Evolutionary conservation across 2,329 filamentous ascomycete species (phyloP).

Genomic region (Trichoderma hamatum): DNA sequence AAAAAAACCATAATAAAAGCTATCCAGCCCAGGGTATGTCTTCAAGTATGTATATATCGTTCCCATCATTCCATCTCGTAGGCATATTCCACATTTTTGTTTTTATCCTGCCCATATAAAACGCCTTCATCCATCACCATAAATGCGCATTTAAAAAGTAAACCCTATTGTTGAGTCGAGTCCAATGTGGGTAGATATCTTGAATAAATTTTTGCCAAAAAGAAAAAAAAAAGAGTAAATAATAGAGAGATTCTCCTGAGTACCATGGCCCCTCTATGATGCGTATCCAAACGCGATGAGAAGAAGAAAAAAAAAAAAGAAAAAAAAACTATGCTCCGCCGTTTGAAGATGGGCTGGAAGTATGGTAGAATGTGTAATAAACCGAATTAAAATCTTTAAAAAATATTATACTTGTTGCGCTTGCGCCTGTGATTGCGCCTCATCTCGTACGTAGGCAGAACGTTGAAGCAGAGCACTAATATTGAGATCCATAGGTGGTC

Average conservation of each 20-base stretch:
- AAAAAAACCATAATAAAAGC: not conserved
- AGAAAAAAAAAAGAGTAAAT: not conserved
- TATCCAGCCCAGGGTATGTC: conserved; percentile 16
- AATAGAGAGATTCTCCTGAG: not conserved
- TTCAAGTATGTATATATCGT: not conserved
- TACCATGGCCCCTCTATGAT: not conserved
- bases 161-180: not conserved
- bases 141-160: not conserved
- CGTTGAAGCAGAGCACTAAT: conserved; percentile 32
- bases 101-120: not conserved
- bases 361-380: not conserved
- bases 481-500: conserved; percentile 40
- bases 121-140: not conserved
- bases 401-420: conserved; percentile 8
- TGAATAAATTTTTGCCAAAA: not conserved
- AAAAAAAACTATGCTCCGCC: not conserved
- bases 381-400: not conserved
- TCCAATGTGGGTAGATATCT: not conserved
- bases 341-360: not conserved
- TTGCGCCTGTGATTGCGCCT: not conserved
- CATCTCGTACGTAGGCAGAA: not conserved
- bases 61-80: not conserved
- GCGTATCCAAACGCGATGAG: not conserved
- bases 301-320: not conserved
- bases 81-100: not conserved